phyloP scores from a whole-genome alignment of 1,284 basidiomycete species.

The Sanghuangporus weigelae region DNA sequence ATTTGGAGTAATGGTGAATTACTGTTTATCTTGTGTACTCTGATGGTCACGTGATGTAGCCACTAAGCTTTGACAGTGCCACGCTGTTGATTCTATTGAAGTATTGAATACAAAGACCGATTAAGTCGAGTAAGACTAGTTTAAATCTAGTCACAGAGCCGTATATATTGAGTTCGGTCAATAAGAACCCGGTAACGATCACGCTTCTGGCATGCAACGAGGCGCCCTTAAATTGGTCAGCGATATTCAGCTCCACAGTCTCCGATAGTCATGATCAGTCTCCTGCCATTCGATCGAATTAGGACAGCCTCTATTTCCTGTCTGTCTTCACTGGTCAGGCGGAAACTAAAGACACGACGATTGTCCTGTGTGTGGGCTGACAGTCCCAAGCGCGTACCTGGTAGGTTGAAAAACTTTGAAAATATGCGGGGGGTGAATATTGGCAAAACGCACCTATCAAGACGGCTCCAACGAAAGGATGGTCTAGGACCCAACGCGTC shows the following conservation, averaged over 20 bases:
- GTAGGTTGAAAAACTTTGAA: neutral
- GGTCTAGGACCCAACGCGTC: constrained; percentile 77
- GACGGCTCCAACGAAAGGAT: constrained; percentile 71
- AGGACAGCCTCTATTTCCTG: constrained; percentile 58
- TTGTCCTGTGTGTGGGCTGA: constrained; percentile 72
- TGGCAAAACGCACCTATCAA: constrained; percentile 54
- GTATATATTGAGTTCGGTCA: no score
- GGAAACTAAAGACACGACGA: constrained; percentile 52
- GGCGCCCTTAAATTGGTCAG: constrained; percentile 22
- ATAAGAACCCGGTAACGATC: no score
- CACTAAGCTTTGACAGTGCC: no score
- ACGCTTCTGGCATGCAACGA: no score
- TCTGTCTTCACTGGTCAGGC: constrained; percentile 50
- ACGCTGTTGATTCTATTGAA: no score
- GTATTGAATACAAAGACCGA: no score
- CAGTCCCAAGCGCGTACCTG: constrained; percentile 71
- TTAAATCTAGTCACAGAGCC: no score
- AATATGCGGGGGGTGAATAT: neutral
- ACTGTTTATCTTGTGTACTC: no score
- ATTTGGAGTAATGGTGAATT: no score
- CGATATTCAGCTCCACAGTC: constrained; percentile 84
- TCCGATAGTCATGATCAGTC: constrained; percentile 61
- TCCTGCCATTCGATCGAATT: constrained; percentile 49
- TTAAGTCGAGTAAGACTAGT: no score
- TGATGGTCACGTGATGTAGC: no score